Evolutionary conservation across 192 early-diverging fungal species (phyloP), one percentile per base, ranked within the genome.

Genomic region (Borealophlyctis nickersoniae): DNA sequence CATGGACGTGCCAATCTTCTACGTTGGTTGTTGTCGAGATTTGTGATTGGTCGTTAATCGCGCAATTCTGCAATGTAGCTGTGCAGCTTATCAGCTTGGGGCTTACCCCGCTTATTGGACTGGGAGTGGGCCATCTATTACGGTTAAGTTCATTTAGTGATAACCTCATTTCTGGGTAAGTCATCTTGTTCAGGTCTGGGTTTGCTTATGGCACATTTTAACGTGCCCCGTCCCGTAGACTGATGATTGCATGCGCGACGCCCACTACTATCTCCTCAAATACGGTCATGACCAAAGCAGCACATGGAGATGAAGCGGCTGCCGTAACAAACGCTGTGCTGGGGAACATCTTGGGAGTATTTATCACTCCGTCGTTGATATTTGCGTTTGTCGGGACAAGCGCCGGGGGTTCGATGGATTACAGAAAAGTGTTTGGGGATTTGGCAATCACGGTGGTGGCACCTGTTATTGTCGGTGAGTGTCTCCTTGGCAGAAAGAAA

Each of bases 181-280:
- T n/a, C n/a, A n/a, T n/a, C n/a, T n/a, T n/a, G n/a, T n/a, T n/a
- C n/a, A n/a, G n/a, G n/a, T n/a, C n/a, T n/a, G n/a, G 62, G 63
- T 31, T 48, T n/a, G 7, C 49, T 11, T 2, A 2, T 16, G 53
- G 36, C 26, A 52, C 2, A 54, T 0, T 29, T 35, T 3, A 7
- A 19, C 19, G 33, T 4, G 34, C 49, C 32, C 35, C 54, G 22
- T 34, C 24, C 59, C 22, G 22, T 48, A 67, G 70, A 4, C 65
- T 90, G 39, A 76, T 88, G 13, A 82, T 90, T 57, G 78, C 82
- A 39, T 81, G 80, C 13, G 72, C 77, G 5, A 86, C 81, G 2
- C 88, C 88, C 0, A 90, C 88, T 0, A 90, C 88, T 4, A 83
- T 90, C 49, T 87, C 87, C 2, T 90, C 88, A 16, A 90, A 90